Evolutionary conservation across 306 rosid species (phyloP), one percentile per base, ranked within the genome.

Genomic region (Casuarina equisetifolia): DNA sequence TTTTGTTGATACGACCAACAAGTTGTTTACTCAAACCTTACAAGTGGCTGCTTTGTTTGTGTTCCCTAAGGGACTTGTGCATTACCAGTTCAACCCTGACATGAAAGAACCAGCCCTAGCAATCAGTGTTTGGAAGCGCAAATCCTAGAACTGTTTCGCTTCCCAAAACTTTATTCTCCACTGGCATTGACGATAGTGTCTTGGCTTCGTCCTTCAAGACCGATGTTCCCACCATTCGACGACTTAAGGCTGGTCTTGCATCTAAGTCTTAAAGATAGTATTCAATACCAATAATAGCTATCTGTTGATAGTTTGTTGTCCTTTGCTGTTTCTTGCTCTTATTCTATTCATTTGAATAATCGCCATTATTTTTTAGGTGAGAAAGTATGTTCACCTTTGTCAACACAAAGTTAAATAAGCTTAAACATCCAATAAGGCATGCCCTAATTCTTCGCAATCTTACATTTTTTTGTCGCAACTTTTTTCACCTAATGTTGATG

Each of bases 61-160:
- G 2, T 90, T 90, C 40, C 94, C 90, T 0, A 88, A 90, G 71
- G 91, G 91, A 9, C 84, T 88, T 32, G 78, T 81, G 5, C 94
- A 88, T 54, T 88, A 84, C 62, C 91, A 90, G 45, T 62, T 43
- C 70, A 90, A 88, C 57, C 78, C 82, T n/a, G 36, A 46, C 0
- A 6, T 51, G 2, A 12, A 25, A 25, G 32, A 9, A 1, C 52
- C 57, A 4, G 82, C 86, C 16, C 0, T 78, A 0, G 88, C 89
- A 42, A 17, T 90, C 5, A 10, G 76, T 90, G 3, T 86, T 86
- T 54, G 90, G 87, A 1, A 84, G 87, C 61, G 89, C 92, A 19
- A 90, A 74, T 53, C 57, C 91, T 4, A 89, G 86, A 3, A 54
- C 81, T 0, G 83, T 83, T 0, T 82, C 91, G 0, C 9, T 85